Percentiles rank a stretch among this genome's conserved stretches.
Conservation (phyloP, 352 stramenopile species). For the Stramenopiles sp. region DNA sequence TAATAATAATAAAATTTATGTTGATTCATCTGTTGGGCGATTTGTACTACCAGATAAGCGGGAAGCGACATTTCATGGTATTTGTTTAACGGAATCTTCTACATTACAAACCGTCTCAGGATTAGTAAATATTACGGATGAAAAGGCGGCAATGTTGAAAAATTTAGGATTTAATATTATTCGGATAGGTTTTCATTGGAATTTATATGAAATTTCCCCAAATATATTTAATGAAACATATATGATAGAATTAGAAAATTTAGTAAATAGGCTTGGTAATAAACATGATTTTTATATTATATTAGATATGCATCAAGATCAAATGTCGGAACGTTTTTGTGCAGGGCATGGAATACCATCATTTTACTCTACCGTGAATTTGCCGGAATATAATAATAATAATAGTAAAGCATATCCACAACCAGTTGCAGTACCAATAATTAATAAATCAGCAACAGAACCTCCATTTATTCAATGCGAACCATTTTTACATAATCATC, state of each 20-base stretch:
- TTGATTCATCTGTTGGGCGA: not conserved
- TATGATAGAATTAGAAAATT: constrained; percentile 2
- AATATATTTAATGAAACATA: constrained; percentile 17
- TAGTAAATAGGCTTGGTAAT: constrained; percentile 12
- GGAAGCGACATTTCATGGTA: not conserved
- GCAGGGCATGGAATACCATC: constrained; percentile 15
- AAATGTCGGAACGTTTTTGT: constrained; percentile 13
- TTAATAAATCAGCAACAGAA: not conserved
- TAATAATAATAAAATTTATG: not conserved
- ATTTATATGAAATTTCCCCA: constrained; percentile 9
- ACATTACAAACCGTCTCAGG: not conserved
- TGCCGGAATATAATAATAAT: not conserved
- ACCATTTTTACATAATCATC: not conserved
- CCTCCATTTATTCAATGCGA: not conserved
- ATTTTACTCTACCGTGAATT: constrained; percentile 8
- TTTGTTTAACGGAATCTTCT: not conserved
- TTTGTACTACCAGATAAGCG: not conserved
- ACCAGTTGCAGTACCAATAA: constrained; percentile 10
- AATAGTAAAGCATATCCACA: constrained; percentile 15
- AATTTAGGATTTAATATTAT: not conserved
- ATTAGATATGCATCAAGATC: constrained; percentile 21
- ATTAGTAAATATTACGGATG: not conserved
- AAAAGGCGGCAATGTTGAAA: not conserved
- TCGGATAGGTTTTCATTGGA: constrained; percentile 10
- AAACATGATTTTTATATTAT: constrained; percentile 16